phyloP scores from a whole-genome alignment of 345 rosid genomes.

The Gossypium australe region DNA sequence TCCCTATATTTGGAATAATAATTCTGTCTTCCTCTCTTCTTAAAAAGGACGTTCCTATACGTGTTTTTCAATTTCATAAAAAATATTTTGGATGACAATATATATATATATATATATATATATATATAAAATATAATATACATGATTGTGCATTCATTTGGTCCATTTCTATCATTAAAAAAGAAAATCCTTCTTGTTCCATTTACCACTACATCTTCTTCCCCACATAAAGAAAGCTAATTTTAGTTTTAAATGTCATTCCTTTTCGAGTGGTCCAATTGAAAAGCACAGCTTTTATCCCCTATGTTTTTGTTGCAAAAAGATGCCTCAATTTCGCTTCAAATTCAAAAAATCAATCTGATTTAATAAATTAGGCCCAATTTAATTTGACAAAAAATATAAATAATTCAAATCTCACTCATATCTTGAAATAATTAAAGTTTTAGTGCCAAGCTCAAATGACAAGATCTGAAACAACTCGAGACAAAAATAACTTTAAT shows the following conservation, averaged over 20 bases:
- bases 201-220: background rate
- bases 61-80: background rate
- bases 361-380: no score
- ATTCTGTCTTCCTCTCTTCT: no score
- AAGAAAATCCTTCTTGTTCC: background rate
- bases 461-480: no score
- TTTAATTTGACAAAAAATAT: no score
- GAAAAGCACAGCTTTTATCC: background rate
- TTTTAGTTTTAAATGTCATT: constrained; percentile 11
- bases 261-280: constrained; percentile 17
- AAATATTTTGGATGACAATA: background rate
- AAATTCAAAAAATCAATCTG: no score
- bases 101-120: background rate
- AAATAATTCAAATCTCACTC: no score
- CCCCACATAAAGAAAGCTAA: background rate
- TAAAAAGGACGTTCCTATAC: no score
- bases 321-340: no score
- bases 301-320: background rate
- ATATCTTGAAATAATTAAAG: no score
- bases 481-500: no score
- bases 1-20: background rate
- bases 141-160: background rate
- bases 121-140: no score
- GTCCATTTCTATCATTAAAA: background rate
- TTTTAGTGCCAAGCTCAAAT: no score